Evolutionary conservation across 2,329 filamentous ascomycete species (phyloP).

Genomic region (Cladophialophora exuberans): DNA sequence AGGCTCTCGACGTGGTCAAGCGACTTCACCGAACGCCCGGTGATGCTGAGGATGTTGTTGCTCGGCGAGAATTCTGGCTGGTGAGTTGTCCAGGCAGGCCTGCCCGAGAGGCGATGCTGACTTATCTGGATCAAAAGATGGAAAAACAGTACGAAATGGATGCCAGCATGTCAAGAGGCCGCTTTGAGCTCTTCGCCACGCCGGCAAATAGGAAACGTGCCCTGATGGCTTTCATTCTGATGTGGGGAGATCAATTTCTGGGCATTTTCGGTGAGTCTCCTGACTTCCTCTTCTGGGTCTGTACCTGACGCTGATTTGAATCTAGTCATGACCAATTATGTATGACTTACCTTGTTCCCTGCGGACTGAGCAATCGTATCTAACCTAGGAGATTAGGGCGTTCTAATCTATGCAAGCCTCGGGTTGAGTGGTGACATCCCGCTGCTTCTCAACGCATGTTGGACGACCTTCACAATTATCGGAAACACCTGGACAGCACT

Average conservation of each 20-base stretch:
- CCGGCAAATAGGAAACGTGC: conserved; percentile 45
- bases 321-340: conserved; percentile 25
- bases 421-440: conserved; percentile 45
- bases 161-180: conserved; percentile 24
- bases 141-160: conserved; percentile 49
- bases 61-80: conserved; percentile 48
- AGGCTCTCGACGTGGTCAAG: conserved; percentile 40
- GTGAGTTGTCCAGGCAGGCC: too few relatives aligned
- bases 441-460: conserved; percentile 50
- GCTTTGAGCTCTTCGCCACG: conserved; percentile 49
- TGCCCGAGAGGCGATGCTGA: too few relatives aligned
- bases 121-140: too few relatives aligned
- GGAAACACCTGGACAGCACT: conserved; percentile 48
- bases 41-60: conserved; percentile 40
- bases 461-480: conserved; percentile 46
- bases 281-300: too few relatives aligned
- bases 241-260: conserved; percentile 45
- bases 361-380: conserved; percentile 39
- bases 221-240: conserved; percentile 46
- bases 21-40: conserved; percentile 39
- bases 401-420: conserved; percentile 43
- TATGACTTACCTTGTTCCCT: neutral
- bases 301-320: too few relatives aligned
- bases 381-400: too few relatives aligned
- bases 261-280: too few relatives aligned